Evolutionary conservation across 768 basidiomycete species (phyloP).

Genomic region (Melanogaster broomeanus): DNA sequence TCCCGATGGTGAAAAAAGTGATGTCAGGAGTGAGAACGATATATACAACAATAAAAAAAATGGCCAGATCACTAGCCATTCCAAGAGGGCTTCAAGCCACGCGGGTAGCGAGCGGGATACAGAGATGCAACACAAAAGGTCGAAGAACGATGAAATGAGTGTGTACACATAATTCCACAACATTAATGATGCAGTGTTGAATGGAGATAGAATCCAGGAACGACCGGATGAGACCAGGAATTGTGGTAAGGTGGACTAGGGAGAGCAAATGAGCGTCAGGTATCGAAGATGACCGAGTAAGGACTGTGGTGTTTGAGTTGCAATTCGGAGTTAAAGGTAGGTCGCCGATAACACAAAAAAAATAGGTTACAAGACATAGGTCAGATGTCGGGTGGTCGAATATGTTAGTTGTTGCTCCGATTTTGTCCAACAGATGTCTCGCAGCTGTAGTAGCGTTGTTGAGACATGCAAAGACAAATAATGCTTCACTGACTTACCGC

Average conservation of each 20-base stretch:
- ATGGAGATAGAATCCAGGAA: conserved; percentile 17
- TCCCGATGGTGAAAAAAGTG: not conserved
- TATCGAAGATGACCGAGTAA: conserved; percentile 11
- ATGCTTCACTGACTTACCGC: conserved; percentile 7
- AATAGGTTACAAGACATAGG: no score
- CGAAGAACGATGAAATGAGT: conserved; percentile 7
- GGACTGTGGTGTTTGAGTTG: conserved; percentile 10
- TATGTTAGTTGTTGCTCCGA: not conserved
- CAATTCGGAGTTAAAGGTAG: not conserved
- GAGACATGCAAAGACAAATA: not conserved
- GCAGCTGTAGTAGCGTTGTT: not conserved
- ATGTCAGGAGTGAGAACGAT: not conserved
- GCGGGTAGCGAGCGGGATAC: not conserved
- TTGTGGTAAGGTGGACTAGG: not conserved
- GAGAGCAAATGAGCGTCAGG: conserved; percentile 9
- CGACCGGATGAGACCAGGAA: conserved; percentile 6
- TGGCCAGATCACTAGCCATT: not conserved
- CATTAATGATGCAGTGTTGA: conserved; percentile 17
- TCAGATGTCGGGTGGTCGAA: not conserved
- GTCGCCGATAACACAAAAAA: conserved; percentile 9
- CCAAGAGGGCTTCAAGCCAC: not conserved
- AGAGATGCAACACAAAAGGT: not conserved
- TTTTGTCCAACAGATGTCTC: conserved; percentile 1
- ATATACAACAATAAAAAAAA: not conserved
- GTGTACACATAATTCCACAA: conserved; percentile 38